These are phyloP conservation scores for Penicillium coprophilum DNA, from an alignment of 495 filamentous ascomycete genomes.

Conservation along the genomic window DNA sequence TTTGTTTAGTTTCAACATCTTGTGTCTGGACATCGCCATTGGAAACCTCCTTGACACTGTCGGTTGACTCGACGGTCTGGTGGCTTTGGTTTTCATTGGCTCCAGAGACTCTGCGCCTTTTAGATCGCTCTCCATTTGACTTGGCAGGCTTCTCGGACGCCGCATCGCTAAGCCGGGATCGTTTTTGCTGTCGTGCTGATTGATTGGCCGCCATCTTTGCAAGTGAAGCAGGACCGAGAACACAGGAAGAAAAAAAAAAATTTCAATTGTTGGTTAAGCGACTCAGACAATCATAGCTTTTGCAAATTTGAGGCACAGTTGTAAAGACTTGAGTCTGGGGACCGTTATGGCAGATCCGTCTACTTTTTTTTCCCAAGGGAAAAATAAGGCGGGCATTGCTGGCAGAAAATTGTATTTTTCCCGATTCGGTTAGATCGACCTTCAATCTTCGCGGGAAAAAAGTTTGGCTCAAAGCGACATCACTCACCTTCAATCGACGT, in stretches of 20 bases:
- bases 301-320: neutral
- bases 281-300: conserved; percentile 8
- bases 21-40: conserved; percentile 7
- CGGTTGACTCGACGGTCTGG: conserved; percentile 2
- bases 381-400: conserved; percentile 20
- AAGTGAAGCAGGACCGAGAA: neutral
- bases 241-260: neutral
- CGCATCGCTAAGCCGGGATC: conserved; percentile 38
- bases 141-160: conserved; percentile 24
- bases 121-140: conserved; percentile 28
- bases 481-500: conserved; percentile 20
- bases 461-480: conserved; percentile 19
- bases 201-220: conserved; percentile 24
- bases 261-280: neutral
- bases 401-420: conserved; percentile 21
- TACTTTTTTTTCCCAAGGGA: conserved; percentile 25
- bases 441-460: conserved; percentile 22
- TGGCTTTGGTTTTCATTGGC: conserved; percentile 6
- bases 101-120: conserved; percentile 39
- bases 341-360: conserved; percentile 3
- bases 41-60: neutral
- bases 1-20: conserved; percentile 11
- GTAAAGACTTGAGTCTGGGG: conserved; percentile 2
- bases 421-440: conserved; percentile 12
- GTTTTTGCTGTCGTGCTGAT: conserved; percentile 33